Evolutionary conservation across 495 filamentous ascomycete genomes (phyloP), one percentile per base, ranked within the genome.

Genomic region (Trichocladium antarcticum): DNA sequence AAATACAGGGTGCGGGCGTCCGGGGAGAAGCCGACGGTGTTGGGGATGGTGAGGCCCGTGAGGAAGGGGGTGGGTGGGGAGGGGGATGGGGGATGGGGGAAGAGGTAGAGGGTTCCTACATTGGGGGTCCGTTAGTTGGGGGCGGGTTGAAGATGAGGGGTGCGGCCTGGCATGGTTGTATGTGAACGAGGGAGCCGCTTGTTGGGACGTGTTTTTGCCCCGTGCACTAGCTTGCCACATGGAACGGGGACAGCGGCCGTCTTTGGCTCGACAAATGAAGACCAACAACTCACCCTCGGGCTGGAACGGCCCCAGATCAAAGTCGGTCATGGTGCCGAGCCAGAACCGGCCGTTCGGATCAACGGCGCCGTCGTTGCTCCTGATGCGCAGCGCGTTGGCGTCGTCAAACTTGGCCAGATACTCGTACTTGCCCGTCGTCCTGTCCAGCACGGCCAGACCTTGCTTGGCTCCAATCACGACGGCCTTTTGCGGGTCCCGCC

Each of bases 311-410:
- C 72, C 73, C 40, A 73, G 54, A 40, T 68, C 68, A 61, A 78
- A 74, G 57, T 95, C 89, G 54, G 85, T 89, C 87, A 95, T 94
- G 32, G 79, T 75, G n/a, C 87, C 85, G 8, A 85, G 74, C 87
- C 88, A 95, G 65, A 89, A 90, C 37, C 89, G 73, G 42, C 89
- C 89, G 45, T 81, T 71, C 36, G 80, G 81, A 60, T 95, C 89
- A 45, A 85, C 79, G 6, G 78, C 81, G 34, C 88, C 89, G 59
- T 95, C 89, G 59, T 95, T 95, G 67, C 73, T 74, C 42, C 83
- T 69, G 55, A 82, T 55, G 36, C 75, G 64, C 56, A 62, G 65
- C 17, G 62, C 68, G 15, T 60, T 59, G 14, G 69, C 74, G 11
- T 66, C 67, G 44, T 57, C 52, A 51, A 74, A 71, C 54, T 57